Evolutionary conservation across 192 early-diverging fungal genomes (phyloP).

Genomic region (Coemansia sp.): DNA sequence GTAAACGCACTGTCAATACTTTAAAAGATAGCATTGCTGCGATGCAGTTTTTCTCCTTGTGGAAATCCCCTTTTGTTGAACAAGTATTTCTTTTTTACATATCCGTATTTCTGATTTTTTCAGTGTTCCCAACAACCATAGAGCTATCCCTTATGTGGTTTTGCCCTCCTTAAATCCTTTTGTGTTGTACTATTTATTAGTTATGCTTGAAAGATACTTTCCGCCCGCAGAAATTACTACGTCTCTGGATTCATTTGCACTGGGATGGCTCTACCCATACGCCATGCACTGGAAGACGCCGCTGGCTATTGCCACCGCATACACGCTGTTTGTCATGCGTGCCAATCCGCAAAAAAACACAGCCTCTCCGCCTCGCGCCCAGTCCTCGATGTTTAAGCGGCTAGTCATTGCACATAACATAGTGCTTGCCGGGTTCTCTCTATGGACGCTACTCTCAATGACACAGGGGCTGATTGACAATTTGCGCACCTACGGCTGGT

Average conservation of each 20-base stretch:
- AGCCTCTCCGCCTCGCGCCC: conserved; percentile 15
- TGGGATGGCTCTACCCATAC: conserved; percentile 69
- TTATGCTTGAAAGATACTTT: conserved; percentile 38
- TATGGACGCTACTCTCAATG: conserved; percentile 70
- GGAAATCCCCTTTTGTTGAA: background rate
- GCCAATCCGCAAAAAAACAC: conserved; percentile 37
- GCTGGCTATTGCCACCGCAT: conserved; percentile 58
- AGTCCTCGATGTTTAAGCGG: conserved; percentile 61
- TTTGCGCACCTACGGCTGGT: conserved; percentile 54
- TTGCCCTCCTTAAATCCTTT: no score
- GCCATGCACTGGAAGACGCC: conserved; percentile 74
- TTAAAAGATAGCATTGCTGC: no score
- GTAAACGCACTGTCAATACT: no score
- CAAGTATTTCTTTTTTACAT: background rate
- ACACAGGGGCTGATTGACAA: conserved; percentile 55
- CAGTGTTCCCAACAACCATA: background rate
- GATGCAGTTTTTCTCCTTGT: no score
- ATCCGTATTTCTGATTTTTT: background rate
- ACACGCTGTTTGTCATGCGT: conserved; percentile 48
- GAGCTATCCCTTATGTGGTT: no score
- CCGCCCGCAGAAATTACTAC: conserved; percentile 34
- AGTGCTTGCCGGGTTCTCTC: conserved; percentile 66
- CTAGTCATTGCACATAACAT: conserved; percentile 80
- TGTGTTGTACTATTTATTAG: background rate
- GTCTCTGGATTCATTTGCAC: conserved; percentile 56